phyloP scores from a whole-genome alignment of 192 early-diverging fungal genomes.

The Coemansia sp. region DNA sequence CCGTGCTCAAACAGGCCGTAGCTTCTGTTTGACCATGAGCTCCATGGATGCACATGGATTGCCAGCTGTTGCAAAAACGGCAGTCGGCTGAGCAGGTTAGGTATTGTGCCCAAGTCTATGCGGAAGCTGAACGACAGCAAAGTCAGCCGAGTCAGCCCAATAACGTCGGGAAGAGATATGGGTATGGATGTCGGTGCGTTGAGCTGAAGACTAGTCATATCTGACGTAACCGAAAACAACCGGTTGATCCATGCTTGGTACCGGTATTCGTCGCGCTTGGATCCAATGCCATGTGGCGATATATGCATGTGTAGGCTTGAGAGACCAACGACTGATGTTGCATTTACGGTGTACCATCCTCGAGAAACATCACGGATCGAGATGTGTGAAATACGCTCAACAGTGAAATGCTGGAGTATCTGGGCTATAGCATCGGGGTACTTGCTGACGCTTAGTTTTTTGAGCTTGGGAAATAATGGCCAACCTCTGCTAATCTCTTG shows the following conservation, averaged over 20 bases:
- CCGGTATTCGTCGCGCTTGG: constrained; percentile 4
- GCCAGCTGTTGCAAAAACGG: constrained; percentile 21
- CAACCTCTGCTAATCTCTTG: background rate
- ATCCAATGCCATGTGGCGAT: background rate
- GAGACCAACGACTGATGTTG: constrained; percentile 3
- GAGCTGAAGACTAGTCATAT: constrained; percentile 28
- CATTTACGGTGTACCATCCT: constrained; percentile 10
- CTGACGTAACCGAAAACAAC: constrained; percentile 30
- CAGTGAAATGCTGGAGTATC: constrained; percentile 28
- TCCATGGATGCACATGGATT: constrained; percentile 28
- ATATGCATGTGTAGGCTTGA: constrained; percentile 27
- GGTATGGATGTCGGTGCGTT: constrained; percentile 18
- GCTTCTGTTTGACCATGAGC: constrained; percentile 18
- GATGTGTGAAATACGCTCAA: constrained; percentile 24
- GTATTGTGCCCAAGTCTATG: constrained; percentile 33
- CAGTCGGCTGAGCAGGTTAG: constrained; percentile 29
- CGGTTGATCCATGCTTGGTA: constrained; percentile 42
- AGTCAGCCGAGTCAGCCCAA: constrained; percentile 21
- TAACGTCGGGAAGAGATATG: constrained; percentile 34
- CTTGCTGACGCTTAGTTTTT: constrained; percentile 25
- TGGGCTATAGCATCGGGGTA: constrained; percentile 23
- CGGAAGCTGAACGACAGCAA: constrained; percentile 35
- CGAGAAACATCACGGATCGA: constrained; percentile 27
- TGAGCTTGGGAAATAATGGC: constrained; percentile 24
- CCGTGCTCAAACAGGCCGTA: constrained; percentile 15